A percentile compares a stretch with the other conserved stretches of the same genome.
Conservation (phyloP, 106 monocot species). For the Apostasia ramifera region DNA sequence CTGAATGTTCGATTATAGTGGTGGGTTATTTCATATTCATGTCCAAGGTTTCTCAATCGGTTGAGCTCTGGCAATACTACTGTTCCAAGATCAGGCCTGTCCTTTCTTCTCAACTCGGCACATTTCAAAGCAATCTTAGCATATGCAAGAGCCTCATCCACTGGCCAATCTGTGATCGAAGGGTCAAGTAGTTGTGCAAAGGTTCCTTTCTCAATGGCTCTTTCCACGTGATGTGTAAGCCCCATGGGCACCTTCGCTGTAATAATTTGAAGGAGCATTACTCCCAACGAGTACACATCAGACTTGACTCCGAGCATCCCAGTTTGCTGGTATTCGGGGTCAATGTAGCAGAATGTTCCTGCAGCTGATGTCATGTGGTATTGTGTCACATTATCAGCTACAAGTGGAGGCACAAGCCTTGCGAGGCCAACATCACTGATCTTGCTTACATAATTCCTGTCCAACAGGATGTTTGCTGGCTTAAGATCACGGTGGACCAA, state of each 20-base stretch:
- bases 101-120: conserved; percentile 55
- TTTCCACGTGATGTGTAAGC: conserved; percentile 64
- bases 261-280: conserved; percentile 75
- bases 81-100: conserved; percentile 44
- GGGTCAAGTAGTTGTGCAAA: conserved; percentile 59
- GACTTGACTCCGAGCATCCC: conserved; percentile 83
- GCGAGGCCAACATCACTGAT: conserved; percentile 83
- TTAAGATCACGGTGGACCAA: conserved; percentile 82
- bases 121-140: conserved; percentile 58
- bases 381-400: conserved; percentile 61
- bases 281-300: conserved; percentile 74
- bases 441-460: conserved; percentile 70
- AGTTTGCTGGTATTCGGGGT: conserved; percentile 92
- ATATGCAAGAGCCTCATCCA: conserved; percentile 41
- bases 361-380: conserved; percentile 81
- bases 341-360: conserved; percentile 88
- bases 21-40: conserved; percentile 11
- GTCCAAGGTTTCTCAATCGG: conserved; percentile 34
- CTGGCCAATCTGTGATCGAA: conserved; percentile 36
- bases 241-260: conserved; percentile 85
- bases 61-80: conserved; percentile 59
- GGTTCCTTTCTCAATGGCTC: conserved; percentile 53
- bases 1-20: neutral
- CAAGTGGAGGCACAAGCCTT: conserved; percentile 60
- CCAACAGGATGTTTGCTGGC: conserved; percentile 74